phyloP scores from a whole-genome alignment of 2,329 filamentous ascomycete genomes.

The Ustilaginoidea virens region DNA sequence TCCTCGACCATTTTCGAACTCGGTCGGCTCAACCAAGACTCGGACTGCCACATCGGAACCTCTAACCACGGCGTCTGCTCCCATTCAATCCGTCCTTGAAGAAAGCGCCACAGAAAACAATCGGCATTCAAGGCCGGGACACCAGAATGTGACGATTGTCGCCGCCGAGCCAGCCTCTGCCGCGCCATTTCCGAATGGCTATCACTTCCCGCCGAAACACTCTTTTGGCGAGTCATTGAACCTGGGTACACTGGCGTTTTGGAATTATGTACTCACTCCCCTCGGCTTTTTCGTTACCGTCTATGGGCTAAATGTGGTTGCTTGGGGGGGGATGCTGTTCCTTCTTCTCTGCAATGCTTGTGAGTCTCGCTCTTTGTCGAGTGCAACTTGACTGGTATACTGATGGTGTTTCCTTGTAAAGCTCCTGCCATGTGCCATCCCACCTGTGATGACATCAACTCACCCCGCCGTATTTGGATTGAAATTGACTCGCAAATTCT shows the following conservation, averaged over 20 bases:
- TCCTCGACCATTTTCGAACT: constrained; percentile 7
- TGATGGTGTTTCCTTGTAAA: too few species aligned
- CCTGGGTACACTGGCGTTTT: constrained; percentile 45
- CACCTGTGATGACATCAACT: constrained; percentile 56
- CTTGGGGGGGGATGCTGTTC: constrained; percentile 87
- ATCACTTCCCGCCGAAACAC: constrained; percentile 48
- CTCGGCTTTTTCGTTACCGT: constrained; percentile 63
- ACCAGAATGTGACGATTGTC: constrained; percentile 8
- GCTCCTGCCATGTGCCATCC: constrained; percentile 58
- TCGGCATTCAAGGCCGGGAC: constrained; percentile 7
- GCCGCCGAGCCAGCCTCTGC: constrained; percentile 14
- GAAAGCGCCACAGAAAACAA: constrained; percentile 2
- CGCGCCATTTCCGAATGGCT: constrained; percentile 43
- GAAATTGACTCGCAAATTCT: constrained; percentile 69
- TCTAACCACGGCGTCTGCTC: not conserved
- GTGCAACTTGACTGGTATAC: too few species aligned
- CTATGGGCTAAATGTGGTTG: constrained; percentile 70
- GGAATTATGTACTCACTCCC: constrained; percentile 60
- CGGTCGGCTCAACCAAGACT: constrained; percentile 7
- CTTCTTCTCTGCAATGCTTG: constrained; percentile 59
- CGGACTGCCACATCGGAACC: constrained; percentile 1
- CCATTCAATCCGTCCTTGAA: constrained; percentile 1
- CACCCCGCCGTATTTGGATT: constrained; percentile 68
- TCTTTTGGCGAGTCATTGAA: constrained; percentile 41
- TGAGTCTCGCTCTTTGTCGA: too few species aligned